These are phyloP conservation scores for Goniomonas avonlea DNA, from an alignment of 78 protist genomes.

Conservation along the genomic window DNA sequence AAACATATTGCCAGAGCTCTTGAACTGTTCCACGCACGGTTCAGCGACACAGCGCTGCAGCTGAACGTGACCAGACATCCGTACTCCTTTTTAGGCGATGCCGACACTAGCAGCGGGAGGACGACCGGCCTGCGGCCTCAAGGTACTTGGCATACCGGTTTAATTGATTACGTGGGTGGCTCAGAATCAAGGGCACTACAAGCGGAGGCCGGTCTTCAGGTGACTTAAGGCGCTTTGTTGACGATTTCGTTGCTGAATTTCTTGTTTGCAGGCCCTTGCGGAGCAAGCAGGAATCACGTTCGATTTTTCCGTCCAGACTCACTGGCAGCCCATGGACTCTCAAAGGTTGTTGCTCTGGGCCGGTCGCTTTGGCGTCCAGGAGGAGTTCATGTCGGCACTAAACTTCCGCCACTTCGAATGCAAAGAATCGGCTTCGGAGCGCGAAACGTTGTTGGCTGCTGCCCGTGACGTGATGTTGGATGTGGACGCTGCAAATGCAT, in stretches of 20 bases:
- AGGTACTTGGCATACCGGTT: not conserved
- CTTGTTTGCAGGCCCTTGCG: not conserved
- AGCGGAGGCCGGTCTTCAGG: not conserved
- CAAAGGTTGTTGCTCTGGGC: not conserved
- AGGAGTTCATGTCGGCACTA: not conserved
- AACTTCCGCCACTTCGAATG: constrained; percentile 5
- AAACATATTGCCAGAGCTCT: not conserved
- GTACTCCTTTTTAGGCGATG: constrained; percentile 11
- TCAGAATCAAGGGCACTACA: not conserved
- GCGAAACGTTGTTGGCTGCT: not conserved
- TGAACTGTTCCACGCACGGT: not conserved
- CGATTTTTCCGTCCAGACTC: not conserved
- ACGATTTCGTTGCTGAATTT: no score
- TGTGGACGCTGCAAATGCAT: not conserved
- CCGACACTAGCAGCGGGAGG: not conserved
- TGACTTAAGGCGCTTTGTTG: not conserved
- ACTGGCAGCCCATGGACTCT: constrained; percentile 11
- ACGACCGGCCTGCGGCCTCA: no score
- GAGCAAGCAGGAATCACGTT: constrained; percentile 2
- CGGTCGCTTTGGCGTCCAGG: not conserved
- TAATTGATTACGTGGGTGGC: constrained; percentile 5
- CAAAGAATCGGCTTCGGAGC: not conserved
- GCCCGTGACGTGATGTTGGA: not conserved
- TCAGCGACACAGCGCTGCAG: not conserved
- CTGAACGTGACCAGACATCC: constrained; percentile 15